Base-by-base conservation (phyloP, 768 basidiomycete species). In the Panus rudis region DNA sequence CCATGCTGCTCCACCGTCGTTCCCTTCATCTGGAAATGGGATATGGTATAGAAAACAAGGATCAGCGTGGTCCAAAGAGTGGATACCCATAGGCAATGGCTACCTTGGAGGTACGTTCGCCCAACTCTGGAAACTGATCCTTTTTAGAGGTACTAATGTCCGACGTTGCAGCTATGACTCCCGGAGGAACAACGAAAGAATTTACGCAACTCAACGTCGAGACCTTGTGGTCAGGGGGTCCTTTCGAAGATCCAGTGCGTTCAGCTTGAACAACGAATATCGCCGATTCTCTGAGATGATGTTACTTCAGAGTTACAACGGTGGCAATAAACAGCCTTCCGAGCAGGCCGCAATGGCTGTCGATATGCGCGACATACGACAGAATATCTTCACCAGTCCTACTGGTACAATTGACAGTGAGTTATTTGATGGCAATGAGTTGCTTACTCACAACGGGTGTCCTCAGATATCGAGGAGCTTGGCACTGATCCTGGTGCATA, bases 181-280 rank as follows among this genome's bases (percentile, higher is more conserved):
- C 74, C 6, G 84, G 84, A 1, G 80, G 78, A 4, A 75, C 77
- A 1, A 52, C 58, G 3, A 71, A 75, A 30, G 84, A 87, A 59
- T 64, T 64, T 13, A 78, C 71, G 8, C 81, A 81, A 48, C 63
- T 88, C 21, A 87, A 88, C 54, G 79, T 88, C 35, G 84, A 88
- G 54, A 78, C 79, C 12, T 63, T 88, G 7, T 87, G 85, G 84
- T 71, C 77, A 16, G 84, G 84, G 16, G 84, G 84, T 3, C 79
- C 82, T 6, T 83, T 83, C 48, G 68, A 75, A 37, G 76, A 83
- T 52, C 70, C 73, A 8, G 82, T 84, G 54, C 23, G 70, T 52
- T 6, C 24, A 37, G 8, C 16, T 28, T 27, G 23, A 10, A 10
- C 28, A 16, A 10, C 16, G 28, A 30, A 10, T 16, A 10, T 30